These are phyloP conservation scores for Irpex sp. DNA, from an alignment of 1,284 basidiomycete genomes.

Conservation along the genomic window DNA sequence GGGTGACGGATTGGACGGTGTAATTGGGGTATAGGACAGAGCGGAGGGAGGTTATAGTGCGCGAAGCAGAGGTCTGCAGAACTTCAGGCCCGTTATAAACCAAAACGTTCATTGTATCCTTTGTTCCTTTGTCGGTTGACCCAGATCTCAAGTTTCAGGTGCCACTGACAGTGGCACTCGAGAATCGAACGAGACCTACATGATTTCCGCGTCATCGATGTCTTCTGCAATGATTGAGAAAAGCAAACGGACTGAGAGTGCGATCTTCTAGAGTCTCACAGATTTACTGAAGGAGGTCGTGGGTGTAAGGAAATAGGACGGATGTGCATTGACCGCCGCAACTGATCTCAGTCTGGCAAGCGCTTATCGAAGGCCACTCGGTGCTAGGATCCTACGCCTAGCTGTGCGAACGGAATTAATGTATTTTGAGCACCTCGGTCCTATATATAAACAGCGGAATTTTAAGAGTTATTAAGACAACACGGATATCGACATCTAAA, in stretches of 20 bases:
- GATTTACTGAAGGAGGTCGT: too few species aligned
- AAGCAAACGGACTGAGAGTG: not conserved
- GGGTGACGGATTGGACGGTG: constrained; percentile 67
- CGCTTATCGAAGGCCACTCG: too few species aligned
- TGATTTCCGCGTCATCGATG: not conserved
- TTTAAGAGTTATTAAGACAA: not conserved
- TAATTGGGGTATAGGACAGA: constrained; percentile 69
- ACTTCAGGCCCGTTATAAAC: constrained; percentile 77
- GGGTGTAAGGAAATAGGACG: too few species aligned
- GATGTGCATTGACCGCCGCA: too few species aligned
- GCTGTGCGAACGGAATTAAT: too few species aligned
- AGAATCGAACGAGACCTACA: not conserved
- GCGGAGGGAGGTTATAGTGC: constrained; percentile 54
- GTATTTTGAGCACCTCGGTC: too few species aligned
- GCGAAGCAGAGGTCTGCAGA: constrained; percentile 51
- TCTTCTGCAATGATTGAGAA: not conserved
- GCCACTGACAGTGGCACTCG: not conserved
- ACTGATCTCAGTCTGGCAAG: too few species aligned
- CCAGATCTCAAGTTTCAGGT: not conserved
- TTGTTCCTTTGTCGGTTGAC: not conserved
- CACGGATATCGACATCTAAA: not conserved
- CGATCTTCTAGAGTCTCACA: too few species aligned
- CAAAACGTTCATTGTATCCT: constrained; percentile 65
- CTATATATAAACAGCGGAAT: too few species aligned
- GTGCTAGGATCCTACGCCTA: too few species aligned